Evolutionary conservation across 257 asterid genomes (phyloP), one percentile per base, ranked within the genome.

Genomic region (Apocynum venetum): DNA sequence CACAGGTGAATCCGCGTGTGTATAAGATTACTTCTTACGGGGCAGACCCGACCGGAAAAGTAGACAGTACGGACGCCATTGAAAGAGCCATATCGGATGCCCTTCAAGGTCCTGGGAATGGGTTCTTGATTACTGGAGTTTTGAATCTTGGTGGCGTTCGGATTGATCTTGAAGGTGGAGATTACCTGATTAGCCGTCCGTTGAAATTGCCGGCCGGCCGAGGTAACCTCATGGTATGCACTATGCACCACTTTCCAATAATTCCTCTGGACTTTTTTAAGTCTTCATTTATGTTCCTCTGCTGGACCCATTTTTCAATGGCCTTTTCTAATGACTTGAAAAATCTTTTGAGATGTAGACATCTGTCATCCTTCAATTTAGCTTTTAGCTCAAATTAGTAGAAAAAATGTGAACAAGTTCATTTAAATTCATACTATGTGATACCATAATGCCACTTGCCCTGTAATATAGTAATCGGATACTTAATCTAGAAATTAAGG

Each of bases 61-160:
- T 40, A 0, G 97, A 94, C 74, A 94, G 97, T 68, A 94, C 97
- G 4, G 86, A 88, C 13, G 93, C 97, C 6, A 79, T 95, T 77
- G 79, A 85, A 2, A 72, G 78, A 35, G 99, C 97, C 3, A 73
- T 95, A 40, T 65, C 91, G 0, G 98, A 89, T 40, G 99, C 98
- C 14, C 85, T 90, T 13, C 66, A 80, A 2, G 94, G 89, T 1
- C 91, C 96, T 2, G 82, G 83, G 1, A 81, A 83, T 61, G 97
- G 97, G 36, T 73, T 82, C 82, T 76, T 95, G 86, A 77, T 85
- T 3, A 41, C 77, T 14, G 94, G 96, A 9, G 84, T 95, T 17
- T 83, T 56, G 52, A 91, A 95, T 82, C 98, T 95, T 47, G 99
- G 98, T 15, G 99, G 99, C 15, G 94, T 91, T 31, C 84, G 88